Evolutionary conservation across 257 asterid genomes (phyloP), one percentile per base, ranked within the genome.

Genomic region (Solanum paucissectum): DNA sequence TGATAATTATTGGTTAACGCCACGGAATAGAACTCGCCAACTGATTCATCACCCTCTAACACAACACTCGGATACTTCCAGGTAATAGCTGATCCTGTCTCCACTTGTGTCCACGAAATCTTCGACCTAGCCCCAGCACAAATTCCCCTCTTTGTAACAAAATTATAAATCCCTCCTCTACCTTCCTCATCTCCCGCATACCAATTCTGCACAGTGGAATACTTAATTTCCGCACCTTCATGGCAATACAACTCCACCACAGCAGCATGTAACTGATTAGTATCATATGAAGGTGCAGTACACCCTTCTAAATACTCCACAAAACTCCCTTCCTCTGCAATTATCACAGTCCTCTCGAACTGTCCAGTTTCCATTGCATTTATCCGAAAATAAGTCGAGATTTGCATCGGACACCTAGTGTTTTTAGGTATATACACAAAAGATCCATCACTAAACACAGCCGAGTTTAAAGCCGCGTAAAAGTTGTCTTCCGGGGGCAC

Each of bases 101-200:
- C 99, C 86, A 97, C 99, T 90, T 97, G 99, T 1, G 99, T 97
- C 99, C 99, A 97, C 1, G 99, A 97, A 72, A 97, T 95, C 98
- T 93, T 97, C 0, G 98, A 96, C 16, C 90, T 79, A 32, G 90
- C 82, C 9, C 99, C 99, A 5, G 95, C 96, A 90, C 99, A 97
- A 40, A 96, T 89, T 25, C 99, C 99, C 88, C 99, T 90, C 90
- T 97, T 97, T 2, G 99, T 97, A 46, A 97, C 99, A 79, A 97
- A 97, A 86, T 97, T 97, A 86, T 44, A 97, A 25, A 97, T 95
- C 74, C 99, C 99, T 21, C 99, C 99, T 79, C 32, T 94, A 38
- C 99, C 99, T 5, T 95, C 82, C 90, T 92, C 98, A 83, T 97
- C 98, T 9, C 99, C 99, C 0, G 98, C 99, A 68, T 97, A 97